Conservation (phyloP, 345 rosid genomes). For the Eucalyptus regnans region DNA sequence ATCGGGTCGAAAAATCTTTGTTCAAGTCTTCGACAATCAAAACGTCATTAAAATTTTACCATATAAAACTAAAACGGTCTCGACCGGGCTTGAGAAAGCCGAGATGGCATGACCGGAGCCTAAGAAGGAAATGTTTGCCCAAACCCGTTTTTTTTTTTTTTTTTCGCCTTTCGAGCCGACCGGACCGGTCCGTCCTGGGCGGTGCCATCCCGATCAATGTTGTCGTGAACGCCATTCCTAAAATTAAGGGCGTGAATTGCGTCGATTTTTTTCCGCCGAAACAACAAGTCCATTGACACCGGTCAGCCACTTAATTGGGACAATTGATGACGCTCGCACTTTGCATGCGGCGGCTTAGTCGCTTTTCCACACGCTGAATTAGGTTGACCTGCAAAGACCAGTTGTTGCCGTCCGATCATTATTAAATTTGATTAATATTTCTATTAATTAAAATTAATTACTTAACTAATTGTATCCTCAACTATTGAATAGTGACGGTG, state of each 20-base stretch:
- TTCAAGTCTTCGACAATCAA: background rate
- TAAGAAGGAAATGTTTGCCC: background rate
- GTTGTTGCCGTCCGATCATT: background rate
- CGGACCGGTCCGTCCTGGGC: background rate
- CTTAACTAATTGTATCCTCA: background rate
- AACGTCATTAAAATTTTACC: too few species aligned
- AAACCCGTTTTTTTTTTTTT: fast-evolving
- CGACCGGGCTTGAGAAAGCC: background rate
- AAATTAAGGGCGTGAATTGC: background rate
- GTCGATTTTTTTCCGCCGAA: background rate
- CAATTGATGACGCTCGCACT: background rate
- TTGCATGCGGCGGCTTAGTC: background rate
- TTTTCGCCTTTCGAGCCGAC: background rate
- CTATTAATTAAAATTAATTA: background rate
- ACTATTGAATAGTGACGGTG: background rate
- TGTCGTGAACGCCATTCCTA: background rate
- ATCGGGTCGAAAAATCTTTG: background rate
- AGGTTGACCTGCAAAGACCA: background rate
- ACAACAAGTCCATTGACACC: background rate
- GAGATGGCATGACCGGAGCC: fast-evolving
- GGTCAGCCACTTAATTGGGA: background rate
- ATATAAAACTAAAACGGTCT: background rate
- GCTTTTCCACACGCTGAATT: background rate
- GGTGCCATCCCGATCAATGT: background rate
- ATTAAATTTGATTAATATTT: background rate